These are phyloP conservation scores for Blumeria graminis DNA, from an alignment of 2,329 filamentous ascomycete genomes.

Conservation along the genomic window DNA sequence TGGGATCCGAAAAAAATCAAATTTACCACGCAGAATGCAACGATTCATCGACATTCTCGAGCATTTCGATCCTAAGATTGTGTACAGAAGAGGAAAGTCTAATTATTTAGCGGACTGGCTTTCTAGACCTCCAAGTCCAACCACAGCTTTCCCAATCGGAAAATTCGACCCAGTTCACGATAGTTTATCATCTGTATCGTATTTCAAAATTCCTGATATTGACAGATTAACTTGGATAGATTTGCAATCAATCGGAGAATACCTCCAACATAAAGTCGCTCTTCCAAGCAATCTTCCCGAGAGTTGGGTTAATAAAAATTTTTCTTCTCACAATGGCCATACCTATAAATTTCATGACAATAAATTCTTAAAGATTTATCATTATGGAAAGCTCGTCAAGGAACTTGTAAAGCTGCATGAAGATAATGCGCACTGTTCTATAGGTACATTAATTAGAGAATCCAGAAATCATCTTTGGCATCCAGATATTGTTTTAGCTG, in stretches of 20 bases:
- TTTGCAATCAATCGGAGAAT: slow-evolving; percentile 1
- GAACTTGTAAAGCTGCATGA: neutral
- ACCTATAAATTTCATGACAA: neutral
- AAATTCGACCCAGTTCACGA: neutral
- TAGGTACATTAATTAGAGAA: neutral
- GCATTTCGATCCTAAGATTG: neutral
- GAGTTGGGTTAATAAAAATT: neutral
- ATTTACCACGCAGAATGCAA: slow-evolving; percentile 1
- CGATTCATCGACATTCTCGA: neutral
- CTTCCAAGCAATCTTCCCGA: neutral
- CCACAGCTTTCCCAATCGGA: neutral
- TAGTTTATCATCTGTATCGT: neutral
- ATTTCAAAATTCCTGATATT: neutral
- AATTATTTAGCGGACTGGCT: neutral
- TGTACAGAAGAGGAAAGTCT: neutral
- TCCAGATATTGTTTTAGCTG: neutral
- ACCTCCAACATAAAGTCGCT: neutral
- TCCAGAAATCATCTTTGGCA: neutral
- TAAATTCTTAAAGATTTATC: neutral
- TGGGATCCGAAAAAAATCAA: neutral
- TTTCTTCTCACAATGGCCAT: neutral
- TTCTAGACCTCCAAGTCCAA: neutral
- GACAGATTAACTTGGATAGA: neutral
- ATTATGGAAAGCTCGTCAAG: neutral
- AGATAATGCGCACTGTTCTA: neutral